A percentile compares a stretch with the other conserved stretches of the same genome.
phyloP scores from a whole-genome alignment of 495 filamentous ascomycete species.

The Trichoderma erinaceum region DNA sequence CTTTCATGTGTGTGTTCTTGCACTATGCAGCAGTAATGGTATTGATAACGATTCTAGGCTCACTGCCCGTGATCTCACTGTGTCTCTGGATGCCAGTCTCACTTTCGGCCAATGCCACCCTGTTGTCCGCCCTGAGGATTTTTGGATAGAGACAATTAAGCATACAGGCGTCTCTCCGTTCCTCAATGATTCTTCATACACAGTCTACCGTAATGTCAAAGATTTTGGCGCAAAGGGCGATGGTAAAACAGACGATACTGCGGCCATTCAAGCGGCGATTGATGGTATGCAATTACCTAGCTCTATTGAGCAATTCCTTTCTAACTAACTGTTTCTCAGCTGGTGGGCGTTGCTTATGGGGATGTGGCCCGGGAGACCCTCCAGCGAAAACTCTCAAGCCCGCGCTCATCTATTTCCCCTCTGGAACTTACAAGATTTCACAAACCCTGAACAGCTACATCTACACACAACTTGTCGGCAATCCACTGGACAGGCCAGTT shows the following conservation, averaged over 20 bases:
- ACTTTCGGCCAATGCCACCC: constrained; percentile 7
- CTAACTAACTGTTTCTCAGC: not conserved
- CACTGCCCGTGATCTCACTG: not conserved
- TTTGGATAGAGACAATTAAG: constrained; percentile 4
- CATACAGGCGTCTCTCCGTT: constrained; percentile 6
- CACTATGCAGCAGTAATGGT: not conserved
- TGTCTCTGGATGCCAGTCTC: not conserved
- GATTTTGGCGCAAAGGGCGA: constrained; percentile 74
- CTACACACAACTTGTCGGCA: constrained; percentile 65
- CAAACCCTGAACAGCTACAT: constrained; percentile 58
- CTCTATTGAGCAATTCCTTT: not conserved
- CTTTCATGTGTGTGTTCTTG: too few species aligned
- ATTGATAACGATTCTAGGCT: not conserved
- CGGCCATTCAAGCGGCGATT: constrained; percentile 77
- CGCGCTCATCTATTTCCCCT: constrained; percentile 56
- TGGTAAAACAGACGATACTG: constrained; percentile 74
- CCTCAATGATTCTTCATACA: constrained; percentile 35
- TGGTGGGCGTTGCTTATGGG: constrained; percentile 3
- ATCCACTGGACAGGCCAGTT: constrained; percentile 56
- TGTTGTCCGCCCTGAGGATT: not conserved
- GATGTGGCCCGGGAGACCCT: constrained; percentile 24
- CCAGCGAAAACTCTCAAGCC: constrained; percentile 9
- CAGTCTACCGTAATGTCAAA: constrained; percentile 77
- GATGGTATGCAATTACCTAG: constrained; percentile 30
- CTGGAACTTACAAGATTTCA: constrained; percentile 59